phyloP scores from a whole-genome alignment of 1,284 basidiomycete species.

The Cerrena zonata region DNA sequence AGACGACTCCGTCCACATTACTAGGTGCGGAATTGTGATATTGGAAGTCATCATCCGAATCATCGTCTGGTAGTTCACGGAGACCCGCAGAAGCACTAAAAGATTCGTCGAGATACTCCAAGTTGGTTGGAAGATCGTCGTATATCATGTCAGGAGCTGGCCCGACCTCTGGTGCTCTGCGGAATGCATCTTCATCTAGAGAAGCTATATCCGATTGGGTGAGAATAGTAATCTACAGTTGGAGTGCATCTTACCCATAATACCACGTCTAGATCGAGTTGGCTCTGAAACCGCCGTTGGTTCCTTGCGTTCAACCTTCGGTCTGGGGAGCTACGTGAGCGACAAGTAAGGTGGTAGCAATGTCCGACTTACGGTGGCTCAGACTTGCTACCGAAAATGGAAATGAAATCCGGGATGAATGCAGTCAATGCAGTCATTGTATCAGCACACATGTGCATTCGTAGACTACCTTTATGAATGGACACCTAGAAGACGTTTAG shows the following conservation, averaged over 20 bases:
- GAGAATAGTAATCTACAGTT: too few relatives aligned
- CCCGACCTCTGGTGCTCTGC: constrained; percentile 64
- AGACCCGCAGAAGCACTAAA: constrained; percentile 74
- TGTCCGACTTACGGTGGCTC: background rate
- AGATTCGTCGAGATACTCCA: constrained; percentile 80
- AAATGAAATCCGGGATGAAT: constrained; percentile 45
- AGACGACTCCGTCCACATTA: constrained; percentile 45
- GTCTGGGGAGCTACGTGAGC: background rate
- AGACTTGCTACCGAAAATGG: constrained; percentile 30
- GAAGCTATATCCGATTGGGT: too few relatives aligned
- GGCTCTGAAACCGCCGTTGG: constrained; percentile 9
- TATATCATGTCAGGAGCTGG: constrained; percentile 81
- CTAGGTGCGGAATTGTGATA: constrained; percentile 33
- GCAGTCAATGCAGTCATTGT: constrained; percentile 49
- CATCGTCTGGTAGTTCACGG: constrained; percentile 63
- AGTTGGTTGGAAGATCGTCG: constrained; percentile 87
- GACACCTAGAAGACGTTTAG: constrained; percentile 35
- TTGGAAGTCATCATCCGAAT: constrained; percentile 57
- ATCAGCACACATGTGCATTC: constrained; percentile 65
- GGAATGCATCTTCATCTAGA: constrained; percentile 82
- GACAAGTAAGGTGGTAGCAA: background rate
- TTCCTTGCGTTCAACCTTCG: constrained; percentile 2
- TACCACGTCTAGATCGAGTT: background rate
- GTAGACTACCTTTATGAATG: constrained; percentile 43
- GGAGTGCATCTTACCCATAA: constrained; percentile 14